A percentile compares a stretch with the other conserved stretches of the same genome.
Conservation (phyloP, 2,329 filamentous ascomycete genomes). For the Knufia petricola region DNA sequence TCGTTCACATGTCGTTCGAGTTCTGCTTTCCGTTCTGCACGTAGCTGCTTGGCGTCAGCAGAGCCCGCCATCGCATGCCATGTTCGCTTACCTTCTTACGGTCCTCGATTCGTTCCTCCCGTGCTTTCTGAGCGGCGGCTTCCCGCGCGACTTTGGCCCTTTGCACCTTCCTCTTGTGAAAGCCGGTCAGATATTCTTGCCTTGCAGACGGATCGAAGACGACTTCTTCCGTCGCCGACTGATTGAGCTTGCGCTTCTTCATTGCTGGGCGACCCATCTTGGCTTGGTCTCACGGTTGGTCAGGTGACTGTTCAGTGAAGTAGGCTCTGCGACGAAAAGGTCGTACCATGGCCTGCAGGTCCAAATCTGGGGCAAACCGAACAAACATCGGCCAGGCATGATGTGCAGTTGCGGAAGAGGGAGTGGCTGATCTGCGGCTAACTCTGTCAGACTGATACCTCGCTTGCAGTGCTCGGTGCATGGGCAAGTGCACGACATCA, state of each 20-base stretch:
- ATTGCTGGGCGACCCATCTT: constrained; percentile 4
- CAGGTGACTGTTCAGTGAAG: neutral
- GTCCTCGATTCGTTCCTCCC: constrained; percentile 63
- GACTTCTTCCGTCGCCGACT: constrained; percentile 54
- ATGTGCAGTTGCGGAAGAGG: constrained; percentile 2
- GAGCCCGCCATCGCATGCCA: neutral
- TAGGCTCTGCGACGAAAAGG: neutral
- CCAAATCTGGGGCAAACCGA: constrained; percentile 5
- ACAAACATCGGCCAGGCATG: neutral
- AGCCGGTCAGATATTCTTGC: constrained; percentile 83
- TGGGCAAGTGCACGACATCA: constrained; percentile 4
- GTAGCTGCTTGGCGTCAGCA: constrained; percentile 49
- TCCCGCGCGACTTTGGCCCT: constrained; percentile 79
- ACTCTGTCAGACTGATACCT: too few species aligned
- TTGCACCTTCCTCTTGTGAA: constrained; percentile 89
- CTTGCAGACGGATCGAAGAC: constrained; percentile 72
- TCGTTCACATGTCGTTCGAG: constrained; percentile 72
- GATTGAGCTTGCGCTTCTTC: constrained; percentile 4
- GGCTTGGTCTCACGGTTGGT: too few species aligned
- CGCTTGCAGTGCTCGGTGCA: too few species aligned
- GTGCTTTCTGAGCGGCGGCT: constrained; percentile 63
- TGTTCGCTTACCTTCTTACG: constrained; percentile 58
- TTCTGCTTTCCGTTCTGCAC: constrained; percentile 72
- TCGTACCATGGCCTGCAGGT: neutral
- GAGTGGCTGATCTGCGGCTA: constrained; percentile 4